These are phyloP conservation scores for Metschnikowia arizonensis DNA, from an alignment of 805 yeast genomes.

Conservation along the genomic window DNA sequence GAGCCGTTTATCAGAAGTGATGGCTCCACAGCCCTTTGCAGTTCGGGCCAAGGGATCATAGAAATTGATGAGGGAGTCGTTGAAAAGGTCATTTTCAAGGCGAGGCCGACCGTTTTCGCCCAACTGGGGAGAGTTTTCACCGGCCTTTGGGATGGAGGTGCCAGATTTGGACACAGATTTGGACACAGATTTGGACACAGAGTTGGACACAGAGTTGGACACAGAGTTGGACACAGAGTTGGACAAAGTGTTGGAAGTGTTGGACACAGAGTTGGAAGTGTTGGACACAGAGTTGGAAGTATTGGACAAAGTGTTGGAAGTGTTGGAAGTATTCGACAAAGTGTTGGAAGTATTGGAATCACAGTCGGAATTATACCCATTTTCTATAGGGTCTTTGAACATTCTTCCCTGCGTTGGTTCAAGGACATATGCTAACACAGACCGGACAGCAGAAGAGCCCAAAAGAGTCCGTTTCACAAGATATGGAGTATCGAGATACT, in stretches of 20 bases:
- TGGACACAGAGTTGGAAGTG: too few species aligned
- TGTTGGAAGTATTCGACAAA: too few species aligned
- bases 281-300: too few species aligned
- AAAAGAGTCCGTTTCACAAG: conserved; percentile 38
- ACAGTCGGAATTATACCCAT: too few species aligned
- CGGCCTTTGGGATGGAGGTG: neutral
- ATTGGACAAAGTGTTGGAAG: too few species aligned
- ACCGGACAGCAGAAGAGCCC: conserved; percentile 62
- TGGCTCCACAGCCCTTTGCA: conserved; percentile 51
- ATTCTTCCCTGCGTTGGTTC: conserved; percentile 33
- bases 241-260: too few species aligned
- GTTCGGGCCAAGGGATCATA: conserved; percentile 66
- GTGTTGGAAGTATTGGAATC: too few species aligned
- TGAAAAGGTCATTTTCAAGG: conserved; percentile 50
- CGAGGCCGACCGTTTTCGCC: conserved; percentile 5
- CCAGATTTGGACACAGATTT: neutral
- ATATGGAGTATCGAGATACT: conserved; percentile 29
- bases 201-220: too few species aligned
- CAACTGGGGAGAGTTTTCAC: neutral
- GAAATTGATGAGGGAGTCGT: conserved; percentile 55
- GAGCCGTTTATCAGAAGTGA: conserved; percentile 54
- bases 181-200: too few species aligned
- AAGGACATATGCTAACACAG: conserved; percentile 56
- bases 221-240: too few species aligned
- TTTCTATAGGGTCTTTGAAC: conserved; percentile 20